Percentiles rank a stretch among this genome's conserved stretches.
These are phyloP conservation scores for Nannochloropsis gaditana DNA, from an alignment of 108 stramenopile genomes.

Conservation along the genomic window DNA sequence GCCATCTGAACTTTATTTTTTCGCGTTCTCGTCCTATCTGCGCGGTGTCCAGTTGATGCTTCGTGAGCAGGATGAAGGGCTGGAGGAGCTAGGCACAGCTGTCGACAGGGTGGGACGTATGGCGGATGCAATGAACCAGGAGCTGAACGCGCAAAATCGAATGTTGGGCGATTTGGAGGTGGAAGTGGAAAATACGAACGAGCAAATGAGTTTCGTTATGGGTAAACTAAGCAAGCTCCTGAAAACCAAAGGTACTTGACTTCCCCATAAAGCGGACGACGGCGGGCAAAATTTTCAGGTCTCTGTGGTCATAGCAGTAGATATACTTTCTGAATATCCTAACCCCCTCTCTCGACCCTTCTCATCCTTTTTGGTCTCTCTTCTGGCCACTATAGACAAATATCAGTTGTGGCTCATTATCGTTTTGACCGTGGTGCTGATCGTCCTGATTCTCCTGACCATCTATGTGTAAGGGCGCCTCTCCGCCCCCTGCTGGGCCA, in stretches of 20 bases:
- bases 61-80: slow-evolving; percentile 22
- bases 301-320: too few species aligned
- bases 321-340: too few species aligned
- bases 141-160: slow-evolving; percentile 13
- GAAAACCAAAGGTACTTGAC: slow-evolving; percentile 26
- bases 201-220: slow-evolving; percentile 37
- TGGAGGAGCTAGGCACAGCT: slow-evolving; percentile 21
- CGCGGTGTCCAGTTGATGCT: background rate
- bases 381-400: background rate
- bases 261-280: background rate
- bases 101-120: slow-evolving; percentile 28
- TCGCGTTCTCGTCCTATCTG: too few species aligned
- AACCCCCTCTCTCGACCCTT: too few species aligned
- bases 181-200: slow-evolving; percentile 25
- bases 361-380: too few species aligned
- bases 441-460: background rate
- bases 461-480: background rate
- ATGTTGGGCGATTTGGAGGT: slow-evolving; percentile 25
- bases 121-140: slow-evolving; percentile 25
- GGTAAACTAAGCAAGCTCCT: slow-evolving; percentile 30
- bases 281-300: too few species aligned
- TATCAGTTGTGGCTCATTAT: slow-evolving; percentile 16
- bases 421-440: slow-evolving; percentile 2
- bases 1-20: too few species aligned
- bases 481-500: too few species aligned